Evolutionary conservation across 768 basidiomycete genomes (phyloP).

Genomic region (Russula sp.): DNA sequence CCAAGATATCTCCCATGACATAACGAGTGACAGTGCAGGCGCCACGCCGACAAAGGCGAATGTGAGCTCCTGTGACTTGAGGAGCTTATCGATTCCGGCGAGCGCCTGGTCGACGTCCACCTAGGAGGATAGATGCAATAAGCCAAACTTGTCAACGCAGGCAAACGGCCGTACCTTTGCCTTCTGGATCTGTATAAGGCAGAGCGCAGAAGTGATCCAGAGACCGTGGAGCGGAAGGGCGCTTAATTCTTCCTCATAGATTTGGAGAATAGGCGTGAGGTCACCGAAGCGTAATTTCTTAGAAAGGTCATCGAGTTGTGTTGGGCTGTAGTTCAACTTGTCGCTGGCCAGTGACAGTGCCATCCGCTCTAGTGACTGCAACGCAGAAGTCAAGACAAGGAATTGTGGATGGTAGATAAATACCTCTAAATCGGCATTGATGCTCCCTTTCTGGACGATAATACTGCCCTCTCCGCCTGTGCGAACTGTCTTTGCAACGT

Average conservation of each 20-base stretch:
- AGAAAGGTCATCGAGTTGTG: slow-evolving; percentile 65
- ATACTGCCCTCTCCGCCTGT: slow-evolving; percentile 72
- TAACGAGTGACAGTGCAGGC: slow-evolving; percentile 84
- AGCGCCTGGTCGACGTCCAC: slow-evolving; percentile 91
- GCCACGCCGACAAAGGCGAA: slow-evolving; percentile 98
- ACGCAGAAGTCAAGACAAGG: background rate
- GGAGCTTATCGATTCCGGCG: slow-evolving; percentile 86
- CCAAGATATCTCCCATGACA: slow-evolving; percentile 52
- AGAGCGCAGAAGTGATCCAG: slow-evolving; percentile 78
- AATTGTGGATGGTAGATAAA: slow-evolving; percentile 28
- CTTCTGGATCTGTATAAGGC: slow-evolving; percentile 94
- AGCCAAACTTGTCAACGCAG: background rate
- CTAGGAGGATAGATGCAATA: slow-evolving; percentile 39
- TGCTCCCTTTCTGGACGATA: slow-evolving; percentile 76
- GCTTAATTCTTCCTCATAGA: slow-evolving; percentile 93
- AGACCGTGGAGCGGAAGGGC: slow-evolving; percentile 79
- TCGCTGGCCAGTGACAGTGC: slow-evolving; percentile 80
- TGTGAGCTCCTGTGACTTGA: slow-evolving; percentile 91
- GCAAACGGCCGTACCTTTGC: slow-evolving; percentile 64
- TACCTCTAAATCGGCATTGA: slow-evolving; percentile 83
- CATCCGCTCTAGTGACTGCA: slow-evolving; percentile 90
- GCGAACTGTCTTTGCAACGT: slow-evolving; percentile 78
- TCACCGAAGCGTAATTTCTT: slow-evolving; percentile 72
- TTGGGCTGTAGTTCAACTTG: slow-evolving; percentile 60
- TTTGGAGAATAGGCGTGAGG: slow-evolving; percentile 77